phyloP scores from a whole-genome alignment of 1,139 yeast genomes.

The Geotrichum australiense region DNA sequence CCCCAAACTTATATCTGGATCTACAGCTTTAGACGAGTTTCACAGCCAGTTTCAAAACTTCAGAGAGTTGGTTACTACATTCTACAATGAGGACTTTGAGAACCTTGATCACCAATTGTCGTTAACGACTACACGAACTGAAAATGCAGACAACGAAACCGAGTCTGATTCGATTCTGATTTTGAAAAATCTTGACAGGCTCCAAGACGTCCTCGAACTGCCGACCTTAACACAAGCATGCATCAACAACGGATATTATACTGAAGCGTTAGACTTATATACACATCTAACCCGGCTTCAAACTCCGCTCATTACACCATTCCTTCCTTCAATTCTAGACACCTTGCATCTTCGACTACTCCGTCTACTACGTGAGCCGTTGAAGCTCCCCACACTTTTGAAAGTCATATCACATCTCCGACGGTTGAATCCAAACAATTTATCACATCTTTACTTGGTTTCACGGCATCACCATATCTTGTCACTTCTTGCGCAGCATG shows the following conservation, averaged over 20 bases:
- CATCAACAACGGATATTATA: conserved; percentile 77
- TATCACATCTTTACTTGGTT: conserved; percentile 33
- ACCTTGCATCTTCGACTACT: conserved; percentile 50
- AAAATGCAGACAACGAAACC: neutral
- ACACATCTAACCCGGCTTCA: conserved; percentile 60
- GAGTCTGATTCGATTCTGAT: conserved; percentile 30
- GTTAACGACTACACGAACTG: neutral
- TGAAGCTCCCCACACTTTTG: conserved; percentile 68
- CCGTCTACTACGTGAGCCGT: conserved; percentile 61
- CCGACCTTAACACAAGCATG: conserved; percentile 82
- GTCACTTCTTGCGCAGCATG: conserved; percentile 48
- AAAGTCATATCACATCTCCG: conserved; percentile 72
- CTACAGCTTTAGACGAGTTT: conserved; percentile 22
- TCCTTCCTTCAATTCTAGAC: conserved; percentile 22
- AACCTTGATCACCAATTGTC: conserved; percentile 9
- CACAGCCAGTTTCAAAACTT: conserved; percentile 20
- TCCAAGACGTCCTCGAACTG: conserved; percentile 72
- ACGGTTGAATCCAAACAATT: conserved; percentile 37
- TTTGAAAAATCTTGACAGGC: conserved; percentile 58
- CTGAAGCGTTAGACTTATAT: conserved; percentile 78
- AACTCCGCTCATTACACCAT: conserved; percentile 33
- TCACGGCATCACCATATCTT: conserved; percentile 34
- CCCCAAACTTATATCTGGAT: conserved; percentile 22
- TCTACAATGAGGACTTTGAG: conserved; percentile 16
- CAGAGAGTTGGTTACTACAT: conserved; percentile 16